Percentiles rank a stretch among this genome's conserved stretches.
Conservation (phyloP, 2,329 filamentous ascomycete species). For the Biscogniauxia marginata region DNA sequence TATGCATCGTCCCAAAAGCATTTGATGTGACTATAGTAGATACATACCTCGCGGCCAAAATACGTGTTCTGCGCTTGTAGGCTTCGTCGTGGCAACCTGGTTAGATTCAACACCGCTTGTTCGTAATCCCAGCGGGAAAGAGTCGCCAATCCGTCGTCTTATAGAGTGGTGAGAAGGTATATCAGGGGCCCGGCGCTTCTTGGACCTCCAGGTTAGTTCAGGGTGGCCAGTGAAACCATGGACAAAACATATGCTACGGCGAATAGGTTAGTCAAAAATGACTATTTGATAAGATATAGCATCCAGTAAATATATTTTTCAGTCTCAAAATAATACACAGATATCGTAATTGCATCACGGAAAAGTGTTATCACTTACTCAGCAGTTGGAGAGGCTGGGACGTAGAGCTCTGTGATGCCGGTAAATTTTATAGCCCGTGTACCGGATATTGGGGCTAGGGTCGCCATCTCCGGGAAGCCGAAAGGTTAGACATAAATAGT, state of each 20-base stretch:
- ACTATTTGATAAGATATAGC: no score
- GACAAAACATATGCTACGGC: slow-evolving; percentile 10
- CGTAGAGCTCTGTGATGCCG: slow-evolving; percentile 9
- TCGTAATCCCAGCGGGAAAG: not conserved
- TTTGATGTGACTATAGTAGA: not conserved
- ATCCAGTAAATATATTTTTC: not conserved
- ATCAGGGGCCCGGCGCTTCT: slow-evolving; percentile 1
- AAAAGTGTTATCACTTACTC: slow-evolving; percentile 5
- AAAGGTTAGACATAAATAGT: no score
- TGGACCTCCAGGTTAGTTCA: slow-evolving; percentile 7
- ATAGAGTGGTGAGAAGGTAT: not conserved
- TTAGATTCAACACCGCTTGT: not conserved
- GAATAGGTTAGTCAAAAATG: no score
- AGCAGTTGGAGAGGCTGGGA: not conserved
- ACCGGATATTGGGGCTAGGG: no score
- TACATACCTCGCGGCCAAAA: slow-evolving; percentile 12
- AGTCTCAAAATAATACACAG: not conserved
- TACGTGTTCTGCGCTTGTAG: not conserved
- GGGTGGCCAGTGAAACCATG: slow-evolving; percentile 15
- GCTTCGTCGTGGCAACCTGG: not conserved
- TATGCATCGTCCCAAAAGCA: no score
- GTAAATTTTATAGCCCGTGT: not conserved
- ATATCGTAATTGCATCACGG: not conserved
- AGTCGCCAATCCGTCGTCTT: not conserved
- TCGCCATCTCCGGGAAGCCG: no score